Evolutionary conservation across 768 basidiomycete genomes (phyloP), one percentile per base, ranked within the genome.

Genomic region (Gelatoporia subvermispora): DNA sequence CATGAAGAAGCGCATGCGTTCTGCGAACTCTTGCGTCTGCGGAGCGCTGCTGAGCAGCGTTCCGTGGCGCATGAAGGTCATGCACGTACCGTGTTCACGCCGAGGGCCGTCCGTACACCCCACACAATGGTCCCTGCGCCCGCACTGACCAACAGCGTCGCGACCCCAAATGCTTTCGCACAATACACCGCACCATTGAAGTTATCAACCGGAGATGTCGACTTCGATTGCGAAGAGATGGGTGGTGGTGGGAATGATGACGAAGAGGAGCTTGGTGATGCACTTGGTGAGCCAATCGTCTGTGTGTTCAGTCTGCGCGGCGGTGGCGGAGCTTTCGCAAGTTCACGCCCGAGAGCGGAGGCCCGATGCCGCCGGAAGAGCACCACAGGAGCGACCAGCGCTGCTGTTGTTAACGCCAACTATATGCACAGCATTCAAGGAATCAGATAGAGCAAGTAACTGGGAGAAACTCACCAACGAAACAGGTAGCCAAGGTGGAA

Each of bases 121-220:
- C 68, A 73, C 2, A 79, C 65, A 4, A 77, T 62, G 0, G 61
- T 66, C 4, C 69, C 61, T 0, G 76, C 83, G 21, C 75, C 69
- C 3, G 72, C 62, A 0, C 72, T 56, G 21, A 87, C 85, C 28
- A 84, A 57, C 9, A 75, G 58, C 0, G 86, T 88, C 3, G 86
- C 84, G 36, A 86, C 72, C 2, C 74, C 69, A 35, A 89, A 80
- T 0, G 85, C 86, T 54, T 84, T 84, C 4, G 76, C 67, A 1
- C 77, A 75, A 53, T 81, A 74, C 2, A 85, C 48, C 0, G 75
- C 75, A 0, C 72, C 77, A 39, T 77, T 78, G 55, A 76, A 74
- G 34, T 67, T 62, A 49, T 72, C 71, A 4, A 55, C 59, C 25
- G 36, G 42, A 13, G 2, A 16, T 1, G 36, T 45, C 9, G 48